phyloP scores from a whole-genome alignment of 768 basidiomycete genomes.

The Termitomyces sp. region DNA sequence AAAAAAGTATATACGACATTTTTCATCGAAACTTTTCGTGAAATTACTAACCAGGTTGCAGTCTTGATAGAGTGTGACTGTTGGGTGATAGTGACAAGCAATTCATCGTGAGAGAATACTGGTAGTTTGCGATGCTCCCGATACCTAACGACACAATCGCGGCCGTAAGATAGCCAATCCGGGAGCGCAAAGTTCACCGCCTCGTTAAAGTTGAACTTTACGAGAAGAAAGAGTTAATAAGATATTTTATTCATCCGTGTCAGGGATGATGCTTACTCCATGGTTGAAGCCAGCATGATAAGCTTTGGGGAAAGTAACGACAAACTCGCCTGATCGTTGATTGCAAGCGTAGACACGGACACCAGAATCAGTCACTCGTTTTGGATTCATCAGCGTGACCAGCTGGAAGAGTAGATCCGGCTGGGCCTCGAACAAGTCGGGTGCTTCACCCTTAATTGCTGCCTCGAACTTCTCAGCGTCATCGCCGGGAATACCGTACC shows the following conservation, averaged over 20 bases:
- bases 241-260: constrained; percentile 5
- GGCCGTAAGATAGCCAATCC: constrained; percentile 87
- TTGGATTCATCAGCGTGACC: constrained; percentile 95
- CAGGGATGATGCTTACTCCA: constrained; percentile 56
- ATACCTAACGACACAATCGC: constrained; percentile 87
- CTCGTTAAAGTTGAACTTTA: constrained; percentile 95
- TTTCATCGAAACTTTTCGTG: neutral
- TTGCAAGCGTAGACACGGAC: constrained; percentile 93
- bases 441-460: constrained; percentile 91
- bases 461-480: constrained; percentile 96
- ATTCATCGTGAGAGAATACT: constrained; percentile 97
- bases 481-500: constrained; percentile 97
- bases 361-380: constrained; percentile 77
- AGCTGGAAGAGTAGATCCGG: constrained; percentile 96
- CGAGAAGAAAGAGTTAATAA: constrained; percentile 10
- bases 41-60: constrained; percentile 70
- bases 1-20: constrained; percentile 3
- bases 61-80: constrained; percentile 91
- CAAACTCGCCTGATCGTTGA: constrained; percentile 95
- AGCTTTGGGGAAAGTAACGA: constrained; percentile 95
- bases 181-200: constrained; percentile 98
- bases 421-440: constrained; percentile 96
- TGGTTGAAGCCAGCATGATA: constrained; percentile 99
- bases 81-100: constrained; percentile 95
- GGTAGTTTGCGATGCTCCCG: constrained; percentile 88